phyloP scores from a whole-genome alignment of 108 stramenopile species.

The Cyclotella baltica region DNA sequence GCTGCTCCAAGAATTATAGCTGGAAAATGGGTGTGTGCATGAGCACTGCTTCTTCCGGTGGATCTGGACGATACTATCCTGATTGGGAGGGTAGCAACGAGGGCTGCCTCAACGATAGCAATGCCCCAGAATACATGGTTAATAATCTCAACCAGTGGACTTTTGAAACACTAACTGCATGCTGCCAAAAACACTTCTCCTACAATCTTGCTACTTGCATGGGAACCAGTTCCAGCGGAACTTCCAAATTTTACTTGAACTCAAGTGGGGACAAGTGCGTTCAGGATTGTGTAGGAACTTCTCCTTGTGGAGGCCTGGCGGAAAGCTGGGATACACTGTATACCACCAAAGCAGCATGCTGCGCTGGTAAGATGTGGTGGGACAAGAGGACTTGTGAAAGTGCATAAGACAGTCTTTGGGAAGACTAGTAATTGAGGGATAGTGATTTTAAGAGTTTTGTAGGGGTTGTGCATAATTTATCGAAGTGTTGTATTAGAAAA shows the following conservation, averaged over 20 bases:
- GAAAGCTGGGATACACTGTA: not conserved
- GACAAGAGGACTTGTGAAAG: not conserved
- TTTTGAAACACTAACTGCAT: not conserved
- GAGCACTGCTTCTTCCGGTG: not conserved
- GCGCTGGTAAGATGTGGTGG: not conserved
- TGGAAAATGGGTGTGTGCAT: slow-evolving; percentile 1
- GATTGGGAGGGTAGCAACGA: not conserved
- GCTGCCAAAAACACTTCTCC: not conserved
- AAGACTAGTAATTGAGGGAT: too few relatives aligned
- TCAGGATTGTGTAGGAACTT: not conserved
- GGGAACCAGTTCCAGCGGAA: not conserved
- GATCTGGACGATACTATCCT: not conserved
- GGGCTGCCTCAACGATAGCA: slow-evolving; percentile 1
- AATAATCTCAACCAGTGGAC: not conserved
- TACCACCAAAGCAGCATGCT: not conserved
- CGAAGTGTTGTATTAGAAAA: too few relatives aligned
- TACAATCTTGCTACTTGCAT: not conserved
- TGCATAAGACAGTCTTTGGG: too few relatives aligned
- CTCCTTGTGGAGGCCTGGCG: not conserved
- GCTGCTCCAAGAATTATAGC: slow-evolving; percentile 6
- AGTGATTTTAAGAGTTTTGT: too few relatives aligned
- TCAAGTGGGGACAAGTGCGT: not conserved
- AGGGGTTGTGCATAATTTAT: too few relatives aligned
- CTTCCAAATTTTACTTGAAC: not conserved
- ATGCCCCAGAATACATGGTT: not conserved